A percentile compares a stretch with the other conserved stretches of the same genome.
These are phyloP conservation scores for Eutrema salsugineum DNA, from an alignment of 441 rosid species.

Conservation along the genomic window DNA sequence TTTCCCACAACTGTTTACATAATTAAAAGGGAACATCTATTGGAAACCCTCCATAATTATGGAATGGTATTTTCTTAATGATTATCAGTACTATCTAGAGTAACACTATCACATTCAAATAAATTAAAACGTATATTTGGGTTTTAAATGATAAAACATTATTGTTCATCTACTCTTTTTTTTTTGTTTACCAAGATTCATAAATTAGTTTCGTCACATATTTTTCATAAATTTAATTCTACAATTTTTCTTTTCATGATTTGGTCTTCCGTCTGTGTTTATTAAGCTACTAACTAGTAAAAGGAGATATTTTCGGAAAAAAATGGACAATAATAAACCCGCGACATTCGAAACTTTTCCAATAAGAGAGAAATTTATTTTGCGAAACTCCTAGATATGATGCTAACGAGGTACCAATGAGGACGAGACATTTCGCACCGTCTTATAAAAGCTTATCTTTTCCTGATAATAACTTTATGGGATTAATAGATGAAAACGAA, in stretches of 20 bases:
- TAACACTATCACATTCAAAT: background rate
- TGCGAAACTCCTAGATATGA: background rate
- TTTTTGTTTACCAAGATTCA: background rate
- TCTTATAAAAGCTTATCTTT: conserved; percentile 25
- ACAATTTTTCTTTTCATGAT: background rate
- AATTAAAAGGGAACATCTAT: background rate
- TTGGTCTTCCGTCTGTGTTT: background rate
- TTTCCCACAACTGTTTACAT: background rate
- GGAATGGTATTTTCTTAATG: background rate
- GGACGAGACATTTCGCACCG: conserved; percentile 24
- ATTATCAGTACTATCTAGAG: background rate
- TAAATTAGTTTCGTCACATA: background rate
- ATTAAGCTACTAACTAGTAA: background rate
- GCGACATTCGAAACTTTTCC: too few relatives aligned
- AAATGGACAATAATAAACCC: background rate
- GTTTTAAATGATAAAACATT: background rate
- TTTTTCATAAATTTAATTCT: background rate
- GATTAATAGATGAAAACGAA: conserved; percentile 19
- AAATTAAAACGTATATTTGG: background rate
- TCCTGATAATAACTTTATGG: conserved; percentile 5
- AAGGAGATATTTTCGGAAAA: background rate
- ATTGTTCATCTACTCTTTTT: background rate
- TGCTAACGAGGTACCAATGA: conserved; percentile 6
- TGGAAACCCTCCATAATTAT: background rate
- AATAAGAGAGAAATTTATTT: too few relatives aligned